A percentile compares a stretch with the other conserved stretches of the same genome.
Evolutionary conservation across 1,139 yeast species (phyloP).

Genomic region (Taiozyma sp.): DNA sequence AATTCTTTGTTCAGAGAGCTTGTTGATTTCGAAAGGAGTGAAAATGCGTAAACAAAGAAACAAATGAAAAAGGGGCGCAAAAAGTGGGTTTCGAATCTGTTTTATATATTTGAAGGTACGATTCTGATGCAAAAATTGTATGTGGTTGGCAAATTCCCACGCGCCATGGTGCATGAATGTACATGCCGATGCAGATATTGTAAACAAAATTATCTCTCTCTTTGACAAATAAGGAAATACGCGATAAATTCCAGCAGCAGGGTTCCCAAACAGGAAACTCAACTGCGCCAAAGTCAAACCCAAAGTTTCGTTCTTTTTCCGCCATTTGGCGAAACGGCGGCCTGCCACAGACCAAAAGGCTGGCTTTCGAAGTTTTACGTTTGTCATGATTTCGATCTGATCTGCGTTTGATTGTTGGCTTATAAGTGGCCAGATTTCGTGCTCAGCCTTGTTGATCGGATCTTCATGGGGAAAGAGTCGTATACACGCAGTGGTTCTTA

Average conservation of each 20-base stretch:
- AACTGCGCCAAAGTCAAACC: neutral
- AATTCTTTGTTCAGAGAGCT: neutral
- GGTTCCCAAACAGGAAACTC: neutral
- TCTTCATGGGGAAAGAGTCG: neutral
- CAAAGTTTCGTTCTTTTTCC: neutral
- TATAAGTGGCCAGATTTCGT: neutral
- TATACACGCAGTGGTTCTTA: too few relatives aligned
- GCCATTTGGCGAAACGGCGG: conserved; percentile 92
- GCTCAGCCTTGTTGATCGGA: neutral
- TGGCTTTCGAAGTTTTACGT: neutral
- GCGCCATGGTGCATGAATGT: neutral
- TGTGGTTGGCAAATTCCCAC: neutral
- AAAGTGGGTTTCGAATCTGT: conserved; percentile 8
- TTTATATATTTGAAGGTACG: conserved; percentile 5
- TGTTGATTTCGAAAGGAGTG: conserved; percentile 12
- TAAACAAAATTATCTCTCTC: neutral
- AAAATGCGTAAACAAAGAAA: neutral
- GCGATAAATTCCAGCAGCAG: neutral
- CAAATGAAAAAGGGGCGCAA: neutral
- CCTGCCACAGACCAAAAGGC: neutral
- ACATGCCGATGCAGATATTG: conserved; percentile 6
- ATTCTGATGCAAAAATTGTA: neutral
- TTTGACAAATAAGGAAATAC: neutral
- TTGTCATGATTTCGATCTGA: neutral
- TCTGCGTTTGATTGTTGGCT: neutral